Evolutionary conservation across 257 asterid species (phyloP).

Genomic region (Voacanga thouarsii): DNA sequence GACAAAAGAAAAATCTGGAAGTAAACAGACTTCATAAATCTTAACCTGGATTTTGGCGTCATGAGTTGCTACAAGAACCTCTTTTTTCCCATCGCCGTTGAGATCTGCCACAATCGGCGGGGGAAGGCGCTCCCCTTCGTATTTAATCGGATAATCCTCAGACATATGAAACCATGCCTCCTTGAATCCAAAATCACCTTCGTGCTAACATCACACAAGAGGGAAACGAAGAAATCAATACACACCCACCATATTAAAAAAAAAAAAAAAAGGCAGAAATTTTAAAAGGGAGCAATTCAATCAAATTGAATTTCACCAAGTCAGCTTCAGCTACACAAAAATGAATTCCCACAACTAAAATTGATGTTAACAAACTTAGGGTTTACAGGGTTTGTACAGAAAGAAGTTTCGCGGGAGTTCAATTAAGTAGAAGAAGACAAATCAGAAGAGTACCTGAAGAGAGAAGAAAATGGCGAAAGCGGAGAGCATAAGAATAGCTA

Average conservation of each 20-base stretch:
- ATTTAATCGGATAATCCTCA: constrained; percentile 89
- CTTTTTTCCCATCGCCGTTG: constrained; percentile 90
- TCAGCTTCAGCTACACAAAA: background rate
- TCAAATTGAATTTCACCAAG: background rate
- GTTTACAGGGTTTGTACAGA: constrained; percentile 11
- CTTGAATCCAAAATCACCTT: constrained; percentile 92
- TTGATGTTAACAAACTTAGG: constrained; percentile 4
- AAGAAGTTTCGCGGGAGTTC: background rate
- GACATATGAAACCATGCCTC: constrained; percentile 95
- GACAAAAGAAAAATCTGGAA: too few species aligned
- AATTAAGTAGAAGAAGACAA: background rate
- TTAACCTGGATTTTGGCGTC: constrained; percentile 92
- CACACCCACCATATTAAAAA: background rate
- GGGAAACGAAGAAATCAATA: background rate
- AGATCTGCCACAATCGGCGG: constrained; percentile 94
- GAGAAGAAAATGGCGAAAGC: constrained; percentile 99
- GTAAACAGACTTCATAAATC: background rate
- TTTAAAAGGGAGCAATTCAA: background rate
- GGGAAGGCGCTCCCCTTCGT: constrained; percentile 92
- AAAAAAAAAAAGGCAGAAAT: background rate
- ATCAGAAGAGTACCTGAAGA: constrained; percentile 58
- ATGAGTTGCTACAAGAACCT: constrained; percentile 92
- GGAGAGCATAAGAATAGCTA: constrained; percentile 88
- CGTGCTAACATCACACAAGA: constrained; percentile 47
- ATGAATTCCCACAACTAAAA: background rate